Base-by-base conservation (phyloP, 78 protist genomes). In the Dictyostelium citrinum region DNA sequence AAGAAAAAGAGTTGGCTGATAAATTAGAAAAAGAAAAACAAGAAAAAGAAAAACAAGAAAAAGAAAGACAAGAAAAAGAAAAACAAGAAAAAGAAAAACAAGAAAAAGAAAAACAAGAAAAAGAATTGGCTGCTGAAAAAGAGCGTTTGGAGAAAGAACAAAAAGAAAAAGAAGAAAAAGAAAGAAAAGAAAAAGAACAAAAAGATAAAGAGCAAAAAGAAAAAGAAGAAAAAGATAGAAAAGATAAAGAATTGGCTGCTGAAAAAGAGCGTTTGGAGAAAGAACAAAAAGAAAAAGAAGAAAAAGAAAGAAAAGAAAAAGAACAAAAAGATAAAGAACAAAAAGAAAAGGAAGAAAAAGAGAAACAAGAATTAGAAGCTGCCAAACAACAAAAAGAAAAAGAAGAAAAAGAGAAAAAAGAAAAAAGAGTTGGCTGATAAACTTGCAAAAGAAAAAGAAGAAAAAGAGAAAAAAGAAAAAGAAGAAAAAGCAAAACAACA, bases 321-420 rank as follows among this genome's bases (percentile, higher is more conserved):
- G 70, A 83, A 20, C 45, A 86, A 49, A 2, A 80, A 12, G 92
- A 46, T 29, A 51, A 86, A 35, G 92, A 86, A 39, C 5, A 0
- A 46, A 0, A 45, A 8, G 82, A 24, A 33, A 49, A 83, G 27
- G 51, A 71, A 22, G 45, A 88, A 51, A 37, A 81, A 16, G 92
- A 49, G 31, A 55, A 88, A 37, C 82, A 88, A n/a, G 91, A 84
- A 31, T 11, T 41, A 1, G 91, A 17, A 9, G 64, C 64, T 55
- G 64, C 16, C 5, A 55, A 55, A 16, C 46, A 8, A 33, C 70
- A 11, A 31, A 24, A 72, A 49, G 71, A 86, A 24, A 17, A 74
- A 37, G 5, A n/a, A 14, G 91, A 27, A 2, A 64, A 27, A 29
- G 81, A 35, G 29, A 8, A 86, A 86, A 46, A 17, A 9, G 35